phyloP scores from a whole-genome alignment of 805 yeast genomes.

The Ogataea polymorpha region DNA sequence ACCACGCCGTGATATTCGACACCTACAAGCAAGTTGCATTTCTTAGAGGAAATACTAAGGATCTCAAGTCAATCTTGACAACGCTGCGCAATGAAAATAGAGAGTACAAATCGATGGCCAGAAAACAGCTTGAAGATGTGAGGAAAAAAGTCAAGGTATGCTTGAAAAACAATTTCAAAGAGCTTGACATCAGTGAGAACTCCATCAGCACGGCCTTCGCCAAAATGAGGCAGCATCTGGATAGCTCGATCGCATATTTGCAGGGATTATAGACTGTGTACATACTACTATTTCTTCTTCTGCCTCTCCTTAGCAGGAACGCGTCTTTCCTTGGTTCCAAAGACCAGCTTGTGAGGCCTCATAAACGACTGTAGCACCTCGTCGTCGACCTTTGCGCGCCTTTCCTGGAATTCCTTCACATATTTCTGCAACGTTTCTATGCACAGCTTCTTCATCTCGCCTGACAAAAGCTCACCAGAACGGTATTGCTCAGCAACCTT shows the following conservation, averaged over 20 bases:
- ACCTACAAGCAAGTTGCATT: constrained; percentile 20
- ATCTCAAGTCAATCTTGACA: constrained; percentile 2
- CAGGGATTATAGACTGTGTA: constrained; percentile 7
- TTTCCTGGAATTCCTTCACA: constrained; percentile 78
- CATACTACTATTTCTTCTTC: constrained; percentile 21
- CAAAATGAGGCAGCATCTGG: constrained; percentile 12
- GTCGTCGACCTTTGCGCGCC: constrained; percentile 64
- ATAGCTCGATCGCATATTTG: constrained; percentile 14
- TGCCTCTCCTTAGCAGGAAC: constrained; percentile 64
- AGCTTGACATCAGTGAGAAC: constrained; percentile 17
- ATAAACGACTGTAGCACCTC: constrained; percentile 63
- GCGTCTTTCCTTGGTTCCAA: constrained; percentile 70
- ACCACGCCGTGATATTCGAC: constrained; percentile 23
- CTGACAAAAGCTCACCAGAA: constrained; percentile 80
- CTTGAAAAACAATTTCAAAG: constrained; percentile 22
- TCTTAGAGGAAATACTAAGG: constrained; percentile 3
- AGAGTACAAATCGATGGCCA: constrained; percentile 16
- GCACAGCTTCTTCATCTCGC: constrained; percentile 89
- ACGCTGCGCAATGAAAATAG: constrained; percentile 15
- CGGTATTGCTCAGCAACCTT: constrained; percentile 62
- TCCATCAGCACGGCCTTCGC: constrained; percentile 12
- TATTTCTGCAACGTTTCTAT: constrained; percentile 76
- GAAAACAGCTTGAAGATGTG: constrained; percentile 10
- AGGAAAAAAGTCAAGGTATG: constrained; percentile 13
- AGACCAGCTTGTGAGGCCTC: constrained; percentile 78